Base-by-base conservation (phyloP, 176 grass and related monocot genomes). In the Cenchrus fungigraminus region DNA sequence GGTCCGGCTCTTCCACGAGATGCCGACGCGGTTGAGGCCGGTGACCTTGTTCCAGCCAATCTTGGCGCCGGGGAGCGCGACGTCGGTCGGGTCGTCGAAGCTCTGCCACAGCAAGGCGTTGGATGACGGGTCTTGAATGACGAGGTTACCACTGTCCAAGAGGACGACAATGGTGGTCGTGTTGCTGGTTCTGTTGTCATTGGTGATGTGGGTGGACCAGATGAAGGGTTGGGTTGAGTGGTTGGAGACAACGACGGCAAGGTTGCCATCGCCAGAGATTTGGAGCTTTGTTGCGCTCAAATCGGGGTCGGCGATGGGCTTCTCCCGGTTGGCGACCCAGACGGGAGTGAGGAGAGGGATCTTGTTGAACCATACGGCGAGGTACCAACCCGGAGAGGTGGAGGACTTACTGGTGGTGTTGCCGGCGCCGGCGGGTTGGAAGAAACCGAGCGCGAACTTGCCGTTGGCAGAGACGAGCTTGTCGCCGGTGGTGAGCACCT, bases 371-470 rank as follows among this genome's bases (percentile, higher is more conserved):
- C 55, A 57, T 20, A 57, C 19, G 55, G 16, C 55, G 55, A 57
- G 55, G 55, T 57, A 57, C 55, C 55, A 57, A 17, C 55, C 17
- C 1, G 55, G 17, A 57, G 55, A 57, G 55, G 55, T 57, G 2
- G 55, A 57, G 3, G 55, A 19, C 6, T 57, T 19, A 8, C 55
- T 55, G 53, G 6, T 20, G 55, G 15, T 57, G 55, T 5, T 20
- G 55, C 6, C 5, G 16, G 55, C 55, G 17, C 16, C 1, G 31
- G 31, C 17, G 55, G 56, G 56, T 52, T 76, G 54, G 87, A 89
- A 94, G 79, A 92, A 89, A 19, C 84, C 91, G 44, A 92, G 81
- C 52, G 78, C 79, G 43, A 89, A 92, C 76, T 49, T 87, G 57
- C 78, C 87, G 17, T 78, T 78, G 6, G 77, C 11, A 11, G 87